These are phyloP conservation scores for Rhynchosporium graminicola DNA, from an alignment of 2,329 filamentous ascomycete species.

Conservation along the genomic window DNA sequence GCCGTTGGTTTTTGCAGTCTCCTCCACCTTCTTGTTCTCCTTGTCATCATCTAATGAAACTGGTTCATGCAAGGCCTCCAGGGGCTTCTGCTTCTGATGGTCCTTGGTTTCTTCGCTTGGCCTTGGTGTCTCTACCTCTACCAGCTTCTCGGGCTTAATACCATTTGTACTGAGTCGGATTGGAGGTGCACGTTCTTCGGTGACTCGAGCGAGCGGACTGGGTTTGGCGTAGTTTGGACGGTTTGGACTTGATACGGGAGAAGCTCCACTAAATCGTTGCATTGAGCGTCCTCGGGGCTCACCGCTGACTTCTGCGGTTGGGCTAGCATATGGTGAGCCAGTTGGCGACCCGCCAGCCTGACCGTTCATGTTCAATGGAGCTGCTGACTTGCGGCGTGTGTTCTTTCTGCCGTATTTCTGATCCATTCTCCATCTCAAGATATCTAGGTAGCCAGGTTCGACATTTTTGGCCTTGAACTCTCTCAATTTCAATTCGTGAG, in stretches of 20 bases:
- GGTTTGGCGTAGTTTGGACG: conserved; percentile 66
- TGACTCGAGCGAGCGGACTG: conserved; percentile 72
- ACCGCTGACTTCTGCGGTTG: conserved; percentile 57
- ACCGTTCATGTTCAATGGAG: conserved; percentile 26
- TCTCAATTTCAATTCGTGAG: conserved; percentile 83
- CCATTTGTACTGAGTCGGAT: conserved; percentile 34
- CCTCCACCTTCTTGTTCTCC: conserved; percentile 34
- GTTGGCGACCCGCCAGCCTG: conserved; percentile 47
- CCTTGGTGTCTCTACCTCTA: conserved; percentile 41
- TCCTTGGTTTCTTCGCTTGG: conserved; percentile 37
- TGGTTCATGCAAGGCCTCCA: conserved; percentile 36
- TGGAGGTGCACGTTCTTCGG: conserved; percentile 58
- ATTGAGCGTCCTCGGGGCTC: conserved; percentile 70
- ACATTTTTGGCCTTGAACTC: conserved; percentile 89
- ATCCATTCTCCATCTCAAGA: conserved; percentile 91
- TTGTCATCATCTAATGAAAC: conserved; percentile 36
- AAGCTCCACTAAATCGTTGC: conserved; percentile 66
- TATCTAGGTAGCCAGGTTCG: conserved; percentile 91
- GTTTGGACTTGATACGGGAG: conserved; percentile 65
- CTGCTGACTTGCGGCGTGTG: conserved; percentile 54
- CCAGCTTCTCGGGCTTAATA: conserved; percentile 36
- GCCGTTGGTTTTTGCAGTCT: conserved; percentile 24
- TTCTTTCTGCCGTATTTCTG: conserved; percentile 78
- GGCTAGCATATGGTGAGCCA: conserved; percentile 65
- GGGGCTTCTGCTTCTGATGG: conserved; percentile 32